These are phyloP conservation scores for Solanum tarapatanum DNA, from an alignment of 257 asterid genomes.

Conservation along the genomic window DNA sequence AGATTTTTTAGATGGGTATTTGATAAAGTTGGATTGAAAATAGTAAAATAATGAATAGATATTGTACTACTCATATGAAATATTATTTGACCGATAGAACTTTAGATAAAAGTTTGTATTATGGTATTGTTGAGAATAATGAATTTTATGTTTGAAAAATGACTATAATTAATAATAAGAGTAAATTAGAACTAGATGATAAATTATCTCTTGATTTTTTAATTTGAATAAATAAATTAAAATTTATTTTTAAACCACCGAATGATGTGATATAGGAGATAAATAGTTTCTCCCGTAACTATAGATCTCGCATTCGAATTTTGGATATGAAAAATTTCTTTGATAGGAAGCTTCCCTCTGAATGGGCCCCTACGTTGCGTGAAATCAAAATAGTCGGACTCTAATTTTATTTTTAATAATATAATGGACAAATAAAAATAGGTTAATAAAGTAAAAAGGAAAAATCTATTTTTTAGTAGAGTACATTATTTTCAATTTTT, in stretches of 20 bases:
- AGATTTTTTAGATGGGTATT: neutral
- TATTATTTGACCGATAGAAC: no score
- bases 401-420: no score
- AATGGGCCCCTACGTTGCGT: fast-evolving
- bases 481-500: neutral
- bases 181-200: neutral
- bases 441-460: neutral
- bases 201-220: no score
- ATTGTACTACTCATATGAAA: neutral
- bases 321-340: neutral
- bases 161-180: no score
- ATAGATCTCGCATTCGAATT: neutral
- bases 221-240: no score
- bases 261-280: fast-evolving
- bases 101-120: no score
- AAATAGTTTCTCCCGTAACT: fast-evolving
- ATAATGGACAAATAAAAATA: no score
- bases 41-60: neutral
- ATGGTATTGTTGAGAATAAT: no score
- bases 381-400: no score
- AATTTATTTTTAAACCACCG: no score
- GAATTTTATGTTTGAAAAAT: no score
- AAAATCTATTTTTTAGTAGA: neutral
- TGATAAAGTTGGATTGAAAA: neutral
- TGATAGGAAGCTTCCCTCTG: fast-evolving